phyloP scores from a whole-genome alignment of 2,329 filamentous ascomycete species.

The Ceratocystis albifundus region DNA sequence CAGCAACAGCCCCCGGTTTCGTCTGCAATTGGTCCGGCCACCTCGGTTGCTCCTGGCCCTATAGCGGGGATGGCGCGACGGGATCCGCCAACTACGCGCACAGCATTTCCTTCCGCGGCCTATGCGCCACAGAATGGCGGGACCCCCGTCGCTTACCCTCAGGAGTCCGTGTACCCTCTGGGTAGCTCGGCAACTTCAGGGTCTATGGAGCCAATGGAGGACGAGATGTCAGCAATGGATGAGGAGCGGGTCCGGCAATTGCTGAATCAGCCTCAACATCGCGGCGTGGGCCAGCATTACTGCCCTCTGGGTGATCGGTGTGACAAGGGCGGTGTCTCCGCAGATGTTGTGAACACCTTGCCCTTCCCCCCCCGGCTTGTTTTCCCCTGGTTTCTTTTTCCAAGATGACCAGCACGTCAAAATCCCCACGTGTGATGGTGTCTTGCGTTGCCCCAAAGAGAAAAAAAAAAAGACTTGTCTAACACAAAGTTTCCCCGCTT shows the following conservation, averaged over 20 bases:
- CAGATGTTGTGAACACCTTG: constrained; percentile 13
- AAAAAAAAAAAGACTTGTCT: neutral
- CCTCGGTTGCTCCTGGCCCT: constrained; percentile 2
- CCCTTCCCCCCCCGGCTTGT: neutral
- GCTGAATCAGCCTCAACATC: constrained; percentile 21
- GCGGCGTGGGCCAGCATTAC: constrained; percentile 21
- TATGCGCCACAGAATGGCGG: constrained; percentile 12
- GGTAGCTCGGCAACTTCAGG: constrained; percentile 7
- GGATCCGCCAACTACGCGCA: constrained; percentile 5
- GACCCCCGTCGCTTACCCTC: neutral
- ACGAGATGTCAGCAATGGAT: constrained; percentile 17
- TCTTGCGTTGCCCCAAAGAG: neutral
- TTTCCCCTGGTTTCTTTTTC: neutral
- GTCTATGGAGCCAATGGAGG: constrained; percentile 20
- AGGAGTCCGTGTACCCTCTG: constrained; percentile 14
- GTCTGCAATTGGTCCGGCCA: constrained; percentile 1
- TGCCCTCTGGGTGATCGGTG: constrained; percentile 19
- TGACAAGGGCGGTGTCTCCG: constrained; percentile 18
- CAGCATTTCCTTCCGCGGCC: neutral
- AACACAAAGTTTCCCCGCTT: neutral
- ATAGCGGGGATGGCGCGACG: constrained; percentile 7
- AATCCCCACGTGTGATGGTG: neutral
- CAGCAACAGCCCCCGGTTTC: constrained; percentile 9
- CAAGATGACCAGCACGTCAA: neutral
- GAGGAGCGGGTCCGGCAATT: constrained; percentile 19